These are phyloP conservation scores for Naganishia sp. DNA, from an alignment of 1,284 basidiomycete species.

Conservation along the genomic window DNA sequence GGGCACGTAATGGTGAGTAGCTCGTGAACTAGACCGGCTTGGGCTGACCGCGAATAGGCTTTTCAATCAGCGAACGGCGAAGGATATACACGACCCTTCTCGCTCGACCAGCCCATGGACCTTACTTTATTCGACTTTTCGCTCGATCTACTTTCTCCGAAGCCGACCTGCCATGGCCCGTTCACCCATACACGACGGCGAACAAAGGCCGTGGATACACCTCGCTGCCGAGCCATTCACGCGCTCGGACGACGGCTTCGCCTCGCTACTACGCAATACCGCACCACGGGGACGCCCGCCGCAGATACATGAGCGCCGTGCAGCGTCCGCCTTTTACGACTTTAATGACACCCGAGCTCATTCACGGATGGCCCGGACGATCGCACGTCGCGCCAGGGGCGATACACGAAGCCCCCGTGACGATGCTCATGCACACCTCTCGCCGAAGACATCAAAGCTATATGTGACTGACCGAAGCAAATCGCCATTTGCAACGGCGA, in stretches of 20 bases:
- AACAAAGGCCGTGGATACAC: not conserved
- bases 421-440: not conserved
- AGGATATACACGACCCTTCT: not conserved
- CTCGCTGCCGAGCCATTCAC: not conserved
- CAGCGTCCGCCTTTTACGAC: too few relatives aligned
- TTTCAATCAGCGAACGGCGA: not conserved
- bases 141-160: not conserved
- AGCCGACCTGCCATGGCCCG: not conserved
- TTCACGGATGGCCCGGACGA: not conserved
- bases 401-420: not conserved
- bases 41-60: not conserved
- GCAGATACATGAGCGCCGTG: too few relatives aligned
- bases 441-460: too few relatives aligned
- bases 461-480: too few relatives aligned
- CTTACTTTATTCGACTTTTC: conserved; percentile 4
- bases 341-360: too few relatives aligned
- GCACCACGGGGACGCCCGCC: too few relatives aligned
- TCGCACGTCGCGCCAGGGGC: not conserved
- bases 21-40: not conserved
- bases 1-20: not conserved
- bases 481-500: too few relatives aligned
- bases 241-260: not conserved
- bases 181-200: conserved; percentile 2
- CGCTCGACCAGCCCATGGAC: not conserved
- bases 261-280: not conserved